These are phyloP conservation scores for Phragmites australis DNA, from an alignment of 176 grass and related monocot species.

Conservation along the genomic window DNA sequence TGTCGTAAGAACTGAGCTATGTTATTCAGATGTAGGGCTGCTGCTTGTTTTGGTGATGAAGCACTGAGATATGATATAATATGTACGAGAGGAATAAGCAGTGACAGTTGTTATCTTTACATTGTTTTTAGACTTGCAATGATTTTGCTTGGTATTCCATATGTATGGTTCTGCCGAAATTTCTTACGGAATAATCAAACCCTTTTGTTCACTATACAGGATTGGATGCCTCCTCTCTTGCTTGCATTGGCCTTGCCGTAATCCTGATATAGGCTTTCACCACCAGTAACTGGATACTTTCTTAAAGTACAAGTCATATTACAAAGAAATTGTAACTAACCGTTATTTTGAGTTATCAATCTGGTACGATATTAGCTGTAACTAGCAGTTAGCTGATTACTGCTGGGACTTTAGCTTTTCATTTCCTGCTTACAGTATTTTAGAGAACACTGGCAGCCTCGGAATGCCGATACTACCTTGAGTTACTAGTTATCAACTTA, in stretches of 20 bases:
- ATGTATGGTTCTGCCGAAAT: background rate
- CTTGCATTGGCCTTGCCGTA: background rate
- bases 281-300: background rate
- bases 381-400: background rate
- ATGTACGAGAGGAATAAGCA: background rate
- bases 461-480: background rate
- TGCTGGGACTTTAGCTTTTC: background rate
- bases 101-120: background rate
- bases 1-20: background rate
- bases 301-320: background rate
- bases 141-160: background rate
- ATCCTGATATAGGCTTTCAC: background rate
- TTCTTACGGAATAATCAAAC: background rate
- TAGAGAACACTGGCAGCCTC: background rate
- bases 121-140: background rate
- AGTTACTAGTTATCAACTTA: background rate
- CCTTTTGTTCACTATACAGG: background rate
- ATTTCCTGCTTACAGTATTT: background rate
- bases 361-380: background rate
- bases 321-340: background rate
- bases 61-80: background rate
- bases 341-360: background rate
- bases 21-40: slow-evolving; percentile 1
- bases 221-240: background rate
- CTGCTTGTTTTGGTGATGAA: no score